phyloP scores from a whole-genome alignment of 2,329 filamentous ascomycete species.

The Chaetomium globosum region DNA sequence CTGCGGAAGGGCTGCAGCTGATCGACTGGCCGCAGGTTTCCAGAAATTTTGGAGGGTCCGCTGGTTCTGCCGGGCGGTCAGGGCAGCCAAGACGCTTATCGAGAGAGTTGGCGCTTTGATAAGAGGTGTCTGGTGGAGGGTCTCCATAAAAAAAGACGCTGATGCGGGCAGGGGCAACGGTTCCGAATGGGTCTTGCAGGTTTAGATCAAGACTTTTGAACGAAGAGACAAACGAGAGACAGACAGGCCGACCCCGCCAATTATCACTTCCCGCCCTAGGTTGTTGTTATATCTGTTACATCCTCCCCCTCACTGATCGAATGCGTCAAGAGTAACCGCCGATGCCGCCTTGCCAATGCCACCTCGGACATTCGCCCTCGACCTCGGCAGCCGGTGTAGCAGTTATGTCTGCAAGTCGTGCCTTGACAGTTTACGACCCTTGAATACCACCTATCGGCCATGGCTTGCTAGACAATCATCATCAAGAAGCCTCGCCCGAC shows the following conservation, averaged over 20 bases:
- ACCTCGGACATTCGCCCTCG: conserved; percentile 34
- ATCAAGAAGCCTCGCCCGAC: conserved; percentile 26
- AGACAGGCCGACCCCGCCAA: background rate
- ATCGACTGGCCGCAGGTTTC: conserved; percentile 6
- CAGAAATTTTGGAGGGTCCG: conserved; percentile 40
- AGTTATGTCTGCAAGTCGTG: conserved; percentile 39
- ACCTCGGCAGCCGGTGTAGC: conserved; percentile 31
- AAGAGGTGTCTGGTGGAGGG: conserved; percentile 26
- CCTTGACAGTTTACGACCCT: conserved; percentile 31
- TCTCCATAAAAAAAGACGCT: conserved; percentile 30
- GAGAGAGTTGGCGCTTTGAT: conserved; percentile 31
- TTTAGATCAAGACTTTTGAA: background rate
- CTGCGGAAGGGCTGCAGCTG: background rate
- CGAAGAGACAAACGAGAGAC: background rate
- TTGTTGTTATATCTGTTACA: background rate
- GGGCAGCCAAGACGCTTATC: conserved; percentile 29
- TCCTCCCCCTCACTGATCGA: background rate
- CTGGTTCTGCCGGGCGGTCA: conserved; percentile 37
- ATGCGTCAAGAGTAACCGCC: conserved; percentile 10
- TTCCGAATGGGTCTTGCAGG: conserved; percentile 2
- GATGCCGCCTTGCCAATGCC: conserved; percentile 32
- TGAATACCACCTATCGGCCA: conserved; percentile 24
- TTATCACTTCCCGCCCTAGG: background rate
- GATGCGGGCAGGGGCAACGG: background rate
- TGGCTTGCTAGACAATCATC: conserved; percentile 32